Conservation (phyloP, 192 early-diverging fungal species). For the Allomyces javanicus region DNA sequence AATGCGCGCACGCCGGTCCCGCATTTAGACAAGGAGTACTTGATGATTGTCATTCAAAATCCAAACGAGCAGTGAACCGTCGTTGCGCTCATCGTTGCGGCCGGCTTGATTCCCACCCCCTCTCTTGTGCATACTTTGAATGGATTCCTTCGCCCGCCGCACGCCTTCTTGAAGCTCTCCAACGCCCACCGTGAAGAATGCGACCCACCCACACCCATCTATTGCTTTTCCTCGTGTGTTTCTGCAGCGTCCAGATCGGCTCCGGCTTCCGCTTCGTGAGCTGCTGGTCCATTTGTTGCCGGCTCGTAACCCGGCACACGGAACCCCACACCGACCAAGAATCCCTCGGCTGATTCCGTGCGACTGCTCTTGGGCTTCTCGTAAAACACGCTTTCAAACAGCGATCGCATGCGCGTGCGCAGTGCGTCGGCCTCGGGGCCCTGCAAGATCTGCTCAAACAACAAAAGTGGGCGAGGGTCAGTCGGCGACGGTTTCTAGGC, state of each 20-base stretch:
- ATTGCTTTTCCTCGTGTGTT: too few species aligned
- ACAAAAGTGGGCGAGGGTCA: neutral
- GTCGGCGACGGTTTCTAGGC: too few species aligned
- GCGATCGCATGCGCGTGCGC: neutral
- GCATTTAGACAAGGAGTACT: conserved; percentile 53
- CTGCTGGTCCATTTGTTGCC: too few species aligned
- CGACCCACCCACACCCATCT: too few species aligned
- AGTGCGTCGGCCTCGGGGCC: neutral
- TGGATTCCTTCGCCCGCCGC: too few species aligned
- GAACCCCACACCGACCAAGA: neutral
- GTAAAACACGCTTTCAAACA: neutral
- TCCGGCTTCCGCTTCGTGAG: too few species aligned
- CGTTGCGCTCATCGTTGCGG: too few species aligned
- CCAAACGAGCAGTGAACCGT: conserved; percentile 13
- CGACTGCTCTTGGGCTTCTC: neutral
- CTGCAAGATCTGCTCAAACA: neutral
- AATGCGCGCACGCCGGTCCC: neutral
- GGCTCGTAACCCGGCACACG: neutral
- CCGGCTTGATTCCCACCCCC: too few species aligned
- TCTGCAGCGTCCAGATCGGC: too few species aligned
- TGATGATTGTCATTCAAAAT: conserved; percentile 64
- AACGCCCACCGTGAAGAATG: too few species aligned
- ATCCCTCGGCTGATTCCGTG: neutral
- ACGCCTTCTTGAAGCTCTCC: too few species aligned
- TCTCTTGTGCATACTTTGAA: too few species aligned